These are phyloP conservation scores for Boletus semigastroideus DNA, from an alignment of 1,284 basidiomycete genomes.

Conservation along the genomic window DNA sequence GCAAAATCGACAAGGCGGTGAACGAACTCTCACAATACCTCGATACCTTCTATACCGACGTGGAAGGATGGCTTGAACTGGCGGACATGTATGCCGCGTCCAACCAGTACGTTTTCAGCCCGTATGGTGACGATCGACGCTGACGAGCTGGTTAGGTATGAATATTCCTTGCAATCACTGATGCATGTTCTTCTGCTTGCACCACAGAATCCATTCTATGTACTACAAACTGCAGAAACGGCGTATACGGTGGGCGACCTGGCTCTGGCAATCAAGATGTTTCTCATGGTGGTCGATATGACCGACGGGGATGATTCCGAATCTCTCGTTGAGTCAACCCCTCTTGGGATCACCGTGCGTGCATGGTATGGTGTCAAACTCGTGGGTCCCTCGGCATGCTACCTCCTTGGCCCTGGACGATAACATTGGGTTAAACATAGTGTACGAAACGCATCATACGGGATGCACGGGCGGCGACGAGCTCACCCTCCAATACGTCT, in stretches of 20 bases:
- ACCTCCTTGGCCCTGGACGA: not conserved
- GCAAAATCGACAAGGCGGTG: constrained; percentile 66
- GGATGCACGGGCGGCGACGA: constrained; percentile 34
- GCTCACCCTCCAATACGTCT: constrained; percentile 56
- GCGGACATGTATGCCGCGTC: constrained; percentile 83
- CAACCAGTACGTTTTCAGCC: constrained; percentile 58
- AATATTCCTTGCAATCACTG: constrained; percentile 61
- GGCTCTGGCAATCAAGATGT: constrained; percentile 80
- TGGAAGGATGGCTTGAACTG: constrained; percentile 93
- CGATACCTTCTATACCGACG: constrained; percentile 92
- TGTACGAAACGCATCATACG: constrained; percentile 56
- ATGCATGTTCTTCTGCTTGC: constrained; percentile 81
- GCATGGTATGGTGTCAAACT: constrained; percentile 89
- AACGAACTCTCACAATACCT: constrained; percentile 78
- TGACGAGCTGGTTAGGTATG: constrained; percentile 44
- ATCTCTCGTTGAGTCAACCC: constrained; percentile 46
- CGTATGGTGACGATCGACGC: not conserved
- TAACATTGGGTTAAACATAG: constrained; percentile 35
- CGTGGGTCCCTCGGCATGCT: constrained; percentile 45
- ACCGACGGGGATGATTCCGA: constrained; percentile 55
- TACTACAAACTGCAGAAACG: constrained; percentile 83
- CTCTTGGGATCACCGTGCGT: constrained; percentile 58
- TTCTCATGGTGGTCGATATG: constrained; percentile 83
- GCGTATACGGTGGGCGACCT: constrained; percentile 79
- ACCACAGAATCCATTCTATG: constrained; percentile 84